Evolutionary conservation across 805 yeast species (phyloP).

Genomic region (Ogataea nonfermentans): DNA sequence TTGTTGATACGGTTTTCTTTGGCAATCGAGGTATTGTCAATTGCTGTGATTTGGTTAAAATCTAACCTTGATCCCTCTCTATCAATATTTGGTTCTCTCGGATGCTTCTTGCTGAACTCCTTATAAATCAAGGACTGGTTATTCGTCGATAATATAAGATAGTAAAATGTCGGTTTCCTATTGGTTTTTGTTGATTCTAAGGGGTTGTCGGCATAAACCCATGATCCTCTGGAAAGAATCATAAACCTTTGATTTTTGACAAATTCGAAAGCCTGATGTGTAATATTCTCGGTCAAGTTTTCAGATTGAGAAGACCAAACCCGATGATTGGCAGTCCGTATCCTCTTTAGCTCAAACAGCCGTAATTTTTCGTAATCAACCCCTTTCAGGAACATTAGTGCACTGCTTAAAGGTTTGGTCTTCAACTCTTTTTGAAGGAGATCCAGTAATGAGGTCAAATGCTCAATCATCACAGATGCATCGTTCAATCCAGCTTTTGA

Average conservation of each 20-base stretch:
- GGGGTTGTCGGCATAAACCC: conserved; percentile 72
- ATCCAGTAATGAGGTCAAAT: conserved; percentile 40
- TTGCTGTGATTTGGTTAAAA: conserved; percentile 47
- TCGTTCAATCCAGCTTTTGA: conserved; percentile 56
- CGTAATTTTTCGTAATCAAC: conserved; percentile 51
- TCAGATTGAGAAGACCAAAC: conserved; percentile 46
- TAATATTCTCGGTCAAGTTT: conserved; percentile 48
- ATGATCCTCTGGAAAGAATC: conserved; percentile 70
- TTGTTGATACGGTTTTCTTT: conserved; percentile 36
- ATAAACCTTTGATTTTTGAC: conserved; percentile 74
- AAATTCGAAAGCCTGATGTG: conserved; percentile 61
- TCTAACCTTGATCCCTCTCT: conserved; percentile 53
- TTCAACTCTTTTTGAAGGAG: conserved; percentile 24
- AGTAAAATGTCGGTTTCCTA: conserved; percentile 39
- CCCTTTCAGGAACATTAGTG: conserved; percentile 41
- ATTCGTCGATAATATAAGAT: conserved; percentile 64
- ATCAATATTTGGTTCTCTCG: conserved; percentile 54
- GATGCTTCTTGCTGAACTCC: conserved; percentile 49
- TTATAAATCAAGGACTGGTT: conserved; percentile 59
- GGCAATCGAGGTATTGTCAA: conserved; percentile 50
- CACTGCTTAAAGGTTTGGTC: conserved; percentile 40
- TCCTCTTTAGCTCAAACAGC: conserved; percentile 45
- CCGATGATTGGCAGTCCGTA: conserved; percentile 37
- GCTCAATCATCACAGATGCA: conserved; percentile 46
- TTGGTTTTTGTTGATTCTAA: conserved; percentile 16